Evolutionary conservation across 2,329 filamentous ascomycete genomes (phyloP).

Genomic region (Pseudogymnoascus sp.): DNA sequence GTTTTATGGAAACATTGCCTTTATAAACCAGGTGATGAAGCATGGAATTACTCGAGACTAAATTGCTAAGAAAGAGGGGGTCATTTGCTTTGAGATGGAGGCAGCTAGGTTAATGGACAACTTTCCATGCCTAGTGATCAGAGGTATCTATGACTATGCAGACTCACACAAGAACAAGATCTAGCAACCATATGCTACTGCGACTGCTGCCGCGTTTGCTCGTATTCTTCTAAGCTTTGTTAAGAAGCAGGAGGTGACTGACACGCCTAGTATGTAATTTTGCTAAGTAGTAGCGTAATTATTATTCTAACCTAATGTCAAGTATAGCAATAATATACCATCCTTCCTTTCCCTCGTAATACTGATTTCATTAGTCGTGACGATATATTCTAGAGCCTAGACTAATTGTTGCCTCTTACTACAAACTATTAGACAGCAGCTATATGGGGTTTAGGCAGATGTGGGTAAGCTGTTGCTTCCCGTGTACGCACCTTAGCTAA

Average conservation of each 20-base stretch:
- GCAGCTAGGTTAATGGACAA: slow-evolving; percentile 13
- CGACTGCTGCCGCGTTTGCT: slow-evolving; percentile 12
- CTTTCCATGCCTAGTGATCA: slow-evolving; percentile 16
- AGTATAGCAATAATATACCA: too few relatives aligned
- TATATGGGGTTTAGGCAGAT: too few relatives aligned
- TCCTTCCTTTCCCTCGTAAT: too few relatives aligned
- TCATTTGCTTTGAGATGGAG: slow-evolving; percentile 12
- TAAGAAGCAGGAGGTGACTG: slow-evolving; percentile 1
- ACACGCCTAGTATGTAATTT: slow-evolving; percentile 9
- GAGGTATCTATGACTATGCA: slow-evolving; percentile 16
- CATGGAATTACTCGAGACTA: slow-evolving; percentile 3
- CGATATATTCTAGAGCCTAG: too few relatives aligned
- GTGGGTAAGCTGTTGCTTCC: too few relatives aligned
- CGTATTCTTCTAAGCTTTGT: slow-evolving; percentile 10
- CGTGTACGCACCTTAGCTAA: too few relatives aligned
- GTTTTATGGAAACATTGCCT: slow-evolving; percentile 14
- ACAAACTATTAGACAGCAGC: too few relatives aligned
- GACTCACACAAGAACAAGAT: slow-evolving; percentile 17
- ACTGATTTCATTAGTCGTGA: too few relatives aligned
- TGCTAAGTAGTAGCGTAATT: background rate
- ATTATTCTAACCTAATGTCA: background rate
- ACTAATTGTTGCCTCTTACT: too few relatives aligned
- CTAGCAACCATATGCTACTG: slow-evolving; percentile 16
- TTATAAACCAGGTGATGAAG: slow-evolving; percentile 13
- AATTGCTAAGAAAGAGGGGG: background rate